Percentiles rank a stretch among this genome's conserved stretches.
Conservation (phyloP, 176 grass and related monocot genomes). For the Carex myosuroides region DNA sequence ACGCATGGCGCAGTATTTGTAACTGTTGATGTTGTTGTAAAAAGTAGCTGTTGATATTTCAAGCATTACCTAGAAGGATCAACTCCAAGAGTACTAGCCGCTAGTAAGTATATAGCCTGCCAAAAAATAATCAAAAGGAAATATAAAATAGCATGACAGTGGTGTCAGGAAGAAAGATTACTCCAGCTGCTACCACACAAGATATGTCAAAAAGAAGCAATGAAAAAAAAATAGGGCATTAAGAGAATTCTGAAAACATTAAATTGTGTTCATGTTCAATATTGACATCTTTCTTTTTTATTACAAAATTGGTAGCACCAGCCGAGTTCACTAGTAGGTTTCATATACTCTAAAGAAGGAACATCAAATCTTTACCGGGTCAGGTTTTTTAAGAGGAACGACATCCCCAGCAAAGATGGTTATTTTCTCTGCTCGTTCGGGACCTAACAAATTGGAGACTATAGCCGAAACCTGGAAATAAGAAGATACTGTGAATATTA, state of each 20-base stretch:
- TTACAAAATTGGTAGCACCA: neutral
- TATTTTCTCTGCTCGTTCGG: conserved; percentile 74
- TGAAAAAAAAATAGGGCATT: neutral
- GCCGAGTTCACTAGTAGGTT: neutral
- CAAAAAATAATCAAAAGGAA: conserved; percentile 16
- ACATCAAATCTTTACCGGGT: conserved; percentile 55
- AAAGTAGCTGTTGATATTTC: neutral
- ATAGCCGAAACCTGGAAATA: conserved; percentile 77
- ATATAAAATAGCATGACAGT: neutral
- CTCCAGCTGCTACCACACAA: neutral
- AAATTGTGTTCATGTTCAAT: neutral
- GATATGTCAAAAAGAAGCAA: neutral
- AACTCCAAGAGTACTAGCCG: conserved; percentile 73
- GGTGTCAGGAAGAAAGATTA: neutral
- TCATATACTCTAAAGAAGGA: neutral
- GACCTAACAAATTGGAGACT: conserved; percentile 77
- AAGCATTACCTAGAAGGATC: conserved; percentile 69
- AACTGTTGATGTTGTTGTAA: neutral
- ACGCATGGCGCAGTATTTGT: neutral
- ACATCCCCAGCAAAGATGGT: conserved; percentile 96
- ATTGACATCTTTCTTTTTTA: neutral
- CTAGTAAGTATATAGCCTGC: conserved; percentile 94
- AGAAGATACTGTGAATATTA: neutral
- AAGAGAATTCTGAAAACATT: neutral
- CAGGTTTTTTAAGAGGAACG: conserved; percentile 91